These are phyloP conservation scores for Metschnikowia gruessii DNA, from an alignment of 805 yeast genomes.

Conservation along the genomic window DNA sequence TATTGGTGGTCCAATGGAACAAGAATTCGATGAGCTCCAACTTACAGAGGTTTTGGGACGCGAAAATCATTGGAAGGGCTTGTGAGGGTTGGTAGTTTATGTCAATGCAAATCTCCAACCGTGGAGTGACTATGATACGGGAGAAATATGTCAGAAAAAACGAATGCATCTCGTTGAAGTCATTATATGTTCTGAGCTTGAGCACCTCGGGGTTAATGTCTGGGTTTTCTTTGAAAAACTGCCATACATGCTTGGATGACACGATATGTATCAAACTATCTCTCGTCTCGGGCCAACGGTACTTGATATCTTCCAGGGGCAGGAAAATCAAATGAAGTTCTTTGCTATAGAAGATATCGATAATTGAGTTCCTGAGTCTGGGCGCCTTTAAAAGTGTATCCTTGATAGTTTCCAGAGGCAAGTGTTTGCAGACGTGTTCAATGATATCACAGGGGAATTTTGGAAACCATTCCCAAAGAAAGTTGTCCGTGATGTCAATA, in stretches of 20 bases:
- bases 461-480: conserved; percentile 13
- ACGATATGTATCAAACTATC: too few relatives aligned
- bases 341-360: conserved; percentile 27
- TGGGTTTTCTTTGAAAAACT: conserved; percentile 26
- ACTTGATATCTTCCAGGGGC: too few relatives aligned
- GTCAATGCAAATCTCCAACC: conserved; percentile 32
- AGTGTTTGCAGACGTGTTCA: conserved; percentile 9
- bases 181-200: conserved; percentile 32
- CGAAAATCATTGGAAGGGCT: too few relatives aligned
- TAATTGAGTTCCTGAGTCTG: conserved; percentile 23
- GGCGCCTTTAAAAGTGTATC: conserved; percentile 17
- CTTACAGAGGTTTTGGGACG: conserved; percentile 27
- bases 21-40: conserved; percentile 30
- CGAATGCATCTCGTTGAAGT: conserved; percentile 27
- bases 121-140: conserved; percentile 15
- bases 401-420: conserved; percentile 11
- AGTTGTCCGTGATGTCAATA: too few relatives aligned
- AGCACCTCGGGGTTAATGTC: conserved; percentile 29
- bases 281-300: too few relatives aligned
- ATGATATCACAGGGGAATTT: conserved; percentile 16
- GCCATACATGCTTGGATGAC: too few relatives aligned
- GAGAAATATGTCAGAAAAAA: conserved; percentile 22
- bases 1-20: conserved; percentile 12
- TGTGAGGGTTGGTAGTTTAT: conserved; percentile 25
- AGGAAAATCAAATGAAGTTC: conserved; percentile 35